These are phyloP conservation scores for Luzula sylvatica DNA, from an alignment of 176 grass and related monocot species.

Conservation along the genomic window DNA sequence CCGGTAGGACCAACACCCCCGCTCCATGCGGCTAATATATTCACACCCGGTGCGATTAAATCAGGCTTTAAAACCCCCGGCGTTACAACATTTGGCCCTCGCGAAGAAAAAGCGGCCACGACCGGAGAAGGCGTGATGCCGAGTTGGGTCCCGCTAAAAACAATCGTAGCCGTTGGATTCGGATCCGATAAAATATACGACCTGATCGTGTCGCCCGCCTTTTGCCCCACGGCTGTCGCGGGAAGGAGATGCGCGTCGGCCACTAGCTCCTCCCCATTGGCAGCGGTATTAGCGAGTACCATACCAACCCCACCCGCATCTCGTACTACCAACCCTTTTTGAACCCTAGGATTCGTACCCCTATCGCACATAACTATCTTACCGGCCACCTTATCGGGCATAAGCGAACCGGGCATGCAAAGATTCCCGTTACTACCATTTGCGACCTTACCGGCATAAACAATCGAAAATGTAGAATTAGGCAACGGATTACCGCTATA, in stretches of 20 bases:
- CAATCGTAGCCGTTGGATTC: conserved; percentile 53
- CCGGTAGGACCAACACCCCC: conserved; percentile 59
- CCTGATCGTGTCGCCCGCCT: conserved; percentile 48
- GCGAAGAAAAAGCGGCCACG: conserved; percentile 84
- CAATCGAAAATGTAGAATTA: conserved; percentile 32
- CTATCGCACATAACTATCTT: conserved; percentile 92
- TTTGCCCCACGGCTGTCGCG: conserved; percentile 56
- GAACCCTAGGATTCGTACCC: conserved; percentile 68
- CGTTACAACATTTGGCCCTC: conserved; percentile 67
- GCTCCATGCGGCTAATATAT: conserved; percentile 79
- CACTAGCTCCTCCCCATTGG: conserved; percentile 78
- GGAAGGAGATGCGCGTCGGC: conserved; percentile 79
- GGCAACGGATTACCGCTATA: conserved; percentile 64
- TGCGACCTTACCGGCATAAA: conserved; percentile 83
- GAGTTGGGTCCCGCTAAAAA: conserved; percentile 66
- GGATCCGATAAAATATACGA: conserved; percentile 45
- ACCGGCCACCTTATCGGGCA: conserved; percentile 75
- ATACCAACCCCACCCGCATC: conserved; percentile 72
- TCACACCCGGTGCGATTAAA: conserved; percentile 76
- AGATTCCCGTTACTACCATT: conserved; percentile 66
- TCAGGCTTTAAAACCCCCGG: conserved; percentile 75
- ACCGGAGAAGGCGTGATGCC: conserved; percentile 76
- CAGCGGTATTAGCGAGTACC: conserved; percentile 82
- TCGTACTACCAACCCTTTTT: conserved; percentile 74
- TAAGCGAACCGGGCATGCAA: conserved; percentile 74